Evolutionary conservation across 2,329 filamentous ascomycete species (phyloP).

Genomic region (Pseudogymnoascus sp.): DNA sequence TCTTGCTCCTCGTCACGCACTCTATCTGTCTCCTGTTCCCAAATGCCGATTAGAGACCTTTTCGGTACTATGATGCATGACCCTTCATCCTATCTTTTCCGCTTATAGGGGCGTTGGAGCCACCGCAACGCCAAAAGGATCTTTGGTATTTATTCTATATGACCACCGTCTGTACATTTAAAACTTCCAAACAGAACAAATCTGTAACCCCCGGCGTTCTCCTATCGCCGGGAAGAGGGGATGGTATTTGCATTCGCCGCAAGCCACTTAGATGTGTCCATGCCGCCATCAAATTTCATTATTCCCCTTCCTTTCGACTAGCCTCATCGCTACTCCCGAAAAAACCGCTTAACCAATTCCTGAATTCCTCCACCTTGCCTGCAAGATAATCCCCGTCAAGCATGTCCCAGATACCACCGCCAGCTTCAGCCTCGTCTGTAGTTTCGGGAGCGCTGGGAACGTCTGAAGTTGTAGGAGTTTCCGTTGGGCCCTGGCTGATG

Average conservation of each 20-base stretch:
- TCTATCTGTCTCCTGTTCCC: too few relatives aligned
- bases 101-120: too few relatives aligned
- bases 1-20: too few relatives aligned
- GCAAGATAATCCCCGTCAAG: constrained; percentile 41
- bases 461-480: background rate
- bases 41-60: too few relatives aligned
- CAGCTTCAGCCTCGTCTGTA: constrained; percentile 15
- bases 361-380: constrained; percentile 36
- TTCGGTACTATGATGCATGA: too few relatives aligned
- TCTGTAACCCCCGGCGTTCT: background rate
- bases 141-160: background rate
- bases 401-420: constrained; percentile 11
- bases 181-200: background rate
- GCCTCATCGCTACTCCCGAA: background rate
- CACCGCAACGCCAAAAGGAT: too few relatives aligned
- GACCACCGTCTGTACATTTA: background rate
- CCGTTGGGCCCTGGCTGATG: background rate
- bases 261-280: background rate
- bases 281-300: background rate
- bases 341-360: constrained; percentile 20
- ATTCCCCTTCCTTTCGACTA: background rate
- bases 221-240: background rate
- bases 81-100: too few relatives aligned
- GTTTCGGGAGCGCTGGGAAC: constrained; percentile 10
- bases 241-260: background rate